phyloP scores from a whole-genome alignment of 805 yeast species.

The Monosporozyma unispora region DNA sequence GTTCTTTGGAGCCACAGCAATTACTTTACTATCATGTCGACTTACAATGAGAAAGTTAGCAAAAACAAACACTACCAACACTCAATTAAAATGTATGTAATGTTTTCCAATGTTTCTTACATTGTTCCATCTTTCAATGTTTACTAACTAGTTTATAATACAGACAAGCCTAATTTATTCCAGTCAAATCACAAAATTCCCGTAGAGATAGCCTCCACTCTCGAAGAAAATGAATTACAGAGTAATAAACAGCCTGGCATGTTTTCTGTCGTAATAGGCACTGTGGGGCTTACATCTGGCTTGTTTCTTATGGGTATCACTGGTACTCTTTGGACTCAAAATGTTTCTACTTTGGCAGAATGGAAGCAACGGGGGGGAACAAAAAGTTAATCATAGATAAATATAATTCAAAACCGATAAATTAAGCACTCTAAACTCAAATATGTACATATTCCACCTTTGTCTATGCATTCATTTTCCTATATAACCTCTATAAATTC shows the following conservation, averaged over 20 bases:
- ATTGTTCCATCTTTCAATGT: too few species aligned
- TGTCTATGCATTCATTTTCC: not conserved
- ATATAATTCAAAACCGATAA: too few species aligned
- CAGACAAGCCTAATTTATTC: constrained; percentile 59
- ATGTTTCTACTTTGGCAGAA: constrained; percentile 59
- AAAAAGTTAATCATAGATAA: too few species aligned
- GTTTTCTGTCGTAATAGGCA: constrained; percentile 58
- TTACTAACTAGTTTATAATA: not conserved
- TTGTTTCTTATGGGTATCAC: constrained; percentile 63
- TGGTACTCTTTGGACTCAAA: constrained; percentile 74
- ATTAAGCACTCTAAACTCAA: too few species aligned
- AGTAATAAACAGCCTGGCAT: not conserved
- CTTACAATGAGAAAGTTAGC: constrained; percentile 67
- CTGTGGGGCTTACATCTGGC: constrained; percentile 63
- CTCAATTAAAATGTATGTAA: not conserved
- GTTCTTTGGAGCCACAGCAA: constrained; percentile 64
- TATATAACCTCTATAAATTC: not conserved
- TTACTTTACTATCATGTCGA: constrained; percentile 64
- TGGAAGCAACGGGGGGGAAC: constrained; percentile 28
- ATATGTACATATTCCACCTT: not conserved
- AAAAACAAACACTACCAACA: constrained; percentile 40
- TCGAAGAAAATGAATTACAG: not conserved
- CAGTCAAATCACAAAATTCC: constrained; percentile 62
- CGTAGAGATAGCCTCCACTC: constrained; percentile 26
- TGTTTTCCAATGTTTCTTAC: too few species aligned